These are phyloP conservation scores for Debaryomycetaceae sp. DNA, from an alignment of 1,139 yeast genomes.

Conservation along the genomic window DNA sequence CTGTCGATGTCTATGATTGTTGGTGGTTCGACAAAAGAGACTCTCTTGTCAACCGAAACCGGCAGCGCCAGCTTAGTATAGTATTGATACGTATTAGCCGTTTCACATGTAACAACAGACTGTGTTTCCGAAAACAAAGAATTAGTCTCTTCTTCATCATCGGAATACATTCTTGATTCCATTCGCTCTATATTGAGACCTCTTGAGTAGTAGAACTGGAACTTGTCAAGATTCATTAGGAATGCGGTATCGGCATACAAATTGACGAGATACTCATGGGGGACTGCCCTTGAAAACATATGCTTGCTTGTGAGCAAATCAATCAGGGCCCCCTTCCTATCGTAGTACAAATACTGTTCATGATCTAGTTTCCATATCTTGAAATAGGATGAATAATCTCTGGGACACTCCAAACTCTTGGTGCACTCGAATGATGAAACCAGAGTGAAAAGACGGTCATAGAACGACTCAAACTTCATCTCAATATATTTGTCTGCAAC, in stretches of 20 bases:
- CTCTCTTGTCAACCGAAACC: constrained; percentile 2
- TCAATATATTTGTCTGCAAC: constrained; percentile 18
- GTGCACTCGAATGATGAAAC: not conserved
- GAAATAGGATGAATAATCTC: constrained; percentile 6
- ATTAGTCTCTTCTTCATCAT: not conserved
- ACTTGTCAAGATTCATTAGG: constrained; percentile 9
- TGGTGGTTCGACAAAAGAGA: not conserved
- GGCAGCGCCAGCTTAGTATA: constrained; percentile 5
- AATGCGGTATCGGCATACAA: constrained; percentile 2
- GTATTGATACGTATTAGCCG: not conserved
- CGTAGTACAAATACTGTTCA: constrained; percentile 7
- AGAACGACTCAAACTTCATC: constrained; percentile 14
- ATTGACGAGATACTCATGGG: constrained; percentile 1
- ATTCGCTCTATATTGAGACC: not conserved
- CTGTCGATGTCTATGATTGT: not conserved
- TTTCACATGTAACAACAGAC: not conserved
- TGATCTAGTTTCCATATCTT: constrained; percentile 10
- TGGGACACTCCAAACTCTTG: constrained; percentile 7
- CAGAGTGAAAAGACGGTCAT: constrained; percentile 6
- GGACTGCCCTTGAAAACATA: not conserved
- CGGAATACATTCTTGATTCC: not conserved
- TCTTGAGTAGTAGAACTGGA: constrained; percentile 4
- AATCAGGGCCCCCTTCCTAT: constrained; percentile 8
- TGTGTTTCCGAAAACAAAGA: not conserved
- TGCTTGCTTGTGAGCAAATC: constrained; percentile 6